Conservation (phyloP, 1,284 basidiomycete genomes). For the Irpex sp. region DNA sequence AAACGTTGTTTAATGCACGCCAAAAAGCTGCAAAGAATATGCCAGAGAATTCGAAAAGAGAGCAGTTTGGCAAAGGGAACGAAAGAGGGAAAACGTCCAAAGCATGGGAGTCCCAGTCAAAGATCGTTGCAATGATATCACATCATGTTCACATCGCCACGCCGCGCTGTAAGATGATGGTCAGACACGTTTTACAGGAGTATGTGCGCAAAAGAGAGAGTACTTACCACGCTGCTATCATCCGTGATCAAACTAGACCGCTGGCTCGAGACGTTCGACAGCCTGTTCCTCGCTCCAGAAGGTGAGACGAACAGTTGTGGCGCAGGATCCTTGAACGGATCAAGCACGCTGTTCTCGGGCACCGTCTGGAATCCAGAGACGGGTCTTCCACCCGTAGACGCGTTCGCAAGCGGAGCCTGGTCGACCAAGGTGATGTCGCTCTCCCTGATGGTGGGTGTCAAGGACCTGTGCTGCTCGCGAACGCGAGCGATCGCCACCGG, state of each 20-base stretch:
- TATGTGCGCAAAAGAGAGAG: neutral
- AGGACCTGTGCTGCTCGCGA: slow-evolving; percentile 2
- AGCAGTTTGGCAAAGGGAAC: neutral
- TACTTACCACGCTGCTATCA: neutral
- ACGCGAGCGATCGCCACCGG: slow-evolving; percentile 11
- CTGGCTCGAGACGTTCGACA: slow-evolving; percentile 8
- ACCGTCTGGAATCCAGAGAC: neutral
- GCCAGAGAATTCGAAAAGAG: too few relatives aligned
- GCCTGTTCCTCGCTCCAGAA: slow-evolving; percentile 6
- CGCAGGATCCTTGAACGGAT: slow-evolving; percentile 7
- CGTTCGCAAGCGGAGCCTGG: neutral
- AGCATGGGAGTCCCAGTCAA: neutral
- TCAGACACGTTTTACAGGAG: neutral
- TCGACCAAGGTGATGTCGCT: slow-evolving; percentile 10
- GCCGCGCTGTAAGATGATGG: slow-evolving; percentile 1
- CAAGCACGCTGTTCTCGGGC: neutral
- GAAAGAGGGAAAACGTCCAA: neutral
- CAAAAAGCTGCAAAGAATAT: neutral
- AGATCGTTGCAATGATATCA: too few relatives aligned
- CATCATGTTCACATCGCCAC: slow-evolving; percentile 5
- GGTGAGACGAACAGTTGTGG: neutral
- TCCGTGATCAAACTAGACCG: neutral
- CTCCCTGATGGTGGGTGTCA: slow-evolving; percentile 8
- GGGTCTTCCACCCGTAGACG: neutral
- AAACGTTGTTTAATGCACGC: neutral